phyloP scores from a whole-genome alignment of 768 basidiomycete species.

The Ramaria sp. region DNA sequence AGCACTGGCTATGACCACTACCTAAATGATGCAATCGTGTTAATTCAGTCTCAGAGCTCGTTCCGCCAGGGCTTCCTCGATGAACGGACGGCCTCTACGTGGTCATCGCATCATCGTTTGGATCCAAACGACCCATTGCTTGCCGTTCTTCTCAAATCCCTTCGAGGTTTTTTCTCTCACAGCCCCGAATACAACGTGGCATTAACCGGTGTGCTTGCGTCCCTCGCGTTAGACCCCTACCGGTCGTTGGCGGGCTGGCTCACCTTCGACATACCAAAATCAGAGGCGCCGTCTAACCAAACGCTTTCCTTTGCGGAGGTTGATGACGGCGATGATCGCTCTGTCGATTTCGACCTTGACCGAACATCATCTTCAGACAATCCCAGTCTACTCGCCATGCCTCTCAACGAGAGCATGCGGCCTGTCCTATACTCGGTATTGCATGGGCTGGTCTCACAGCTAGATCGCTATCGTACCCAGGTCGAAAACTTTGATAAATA shows the following conservation, averaged over 20 bases:
- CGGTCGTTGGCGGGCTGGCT: constrained; percentile 86
- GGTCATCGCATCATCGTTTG: constrained; percentile 55
- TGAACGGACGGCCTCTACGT: constrained; percentile 20
- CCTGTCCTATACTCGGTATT: constrained; percentile 78
- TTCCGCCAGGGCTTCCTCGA: constrained; percentile 38
- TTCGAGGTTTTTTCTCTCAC: constrained; percentile 77
- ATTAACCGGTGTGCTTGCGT: constrained; percentile 71
- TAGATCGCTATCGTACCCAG: constrained; percentile 66
- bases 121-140: constrained; percentile 71
- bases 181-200: constrained; percentile 82
- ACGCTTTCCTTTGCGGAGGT: constrained; percentile 14
- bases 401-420: constrained; percentile 58
- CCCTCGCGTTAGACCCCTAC: constrained; percentile 76
- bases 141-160: constrained; percentile 53
- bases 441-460: constrained; percentile 67
- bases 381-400: constrained; percentile 50
- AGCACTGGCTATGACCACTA: constrained; percentile 84
- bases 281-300: constrained; percentile 12
- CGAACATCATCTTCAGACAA: constrained; percentile 44
- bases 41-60: constrained; percentile 55
- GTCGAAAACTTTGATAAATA: constrained; percentile 78
- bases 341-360: constrained; percentile 66
- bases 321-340: constrained; percentile 65
- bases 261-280: constrained; percentile 40
- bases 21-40: constrained; percentile 59